Percentiles rank a stretch among this genome's conserved stretches.
phyloP scores from a whole-genome alignment of 192 early-diverging fungal species.

The Coemansia sp. region DNA sequence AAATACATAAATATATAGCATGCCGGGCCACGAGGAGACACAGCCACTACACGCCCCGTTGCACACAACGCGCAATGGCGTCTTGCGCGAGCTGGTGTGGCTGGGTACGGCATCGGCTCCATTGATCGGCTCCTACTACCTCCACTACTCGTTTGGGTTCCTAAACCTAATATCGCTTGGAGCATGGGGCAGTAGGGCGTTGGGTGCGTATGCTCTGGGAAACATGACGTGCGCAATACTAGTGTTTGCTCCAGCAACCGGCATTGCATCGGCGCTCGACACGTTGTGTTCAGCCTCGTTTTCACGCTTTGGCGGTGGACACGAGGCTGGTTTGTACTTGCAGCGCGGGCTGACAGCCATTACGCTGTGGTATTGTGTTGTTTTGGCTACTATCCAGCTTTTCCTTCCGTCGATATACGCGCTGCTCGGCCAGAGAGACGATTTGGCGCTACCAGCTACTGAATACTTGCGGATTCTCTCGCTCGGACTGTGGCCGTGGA shows the following conservation, averaged over 20 bases:
- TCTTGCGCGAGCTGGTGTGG: constrained; percentile 30
- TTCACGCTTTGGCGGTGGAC: constrained; percentile 62
- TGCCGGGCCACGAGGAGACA: constrained; percentile 11
- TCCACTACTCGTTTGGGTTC: constrained; percentile 71
- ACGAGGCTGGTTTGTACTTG: constrained; percentile 68
- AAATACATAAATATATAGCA: not conserved
- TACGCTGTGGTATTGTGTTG: constrained; percentile 67
- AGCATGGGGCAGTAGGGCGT: constrained; percentile 61
- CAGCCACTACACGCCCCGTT: constrained; percentile 7
- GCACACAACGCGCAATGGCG: not conserved
- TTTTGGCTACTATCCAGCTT: constrained; percentile 72
- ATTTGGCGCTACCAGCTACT: constrained; percentile 70
- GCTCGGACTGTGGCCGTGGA: constrained; percentile 78
- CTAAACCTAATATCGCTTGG: constrained; percentile 68
- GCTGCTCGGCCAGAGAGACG: constrained; percentile 72
- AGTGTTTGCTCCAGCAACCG: constrained; percentile 73
- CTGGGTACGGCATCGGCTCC: constrained; percentile 48
- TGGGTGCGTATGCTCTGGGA: constrained; percentile 69
- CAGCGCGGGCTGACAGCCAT: constrained; percentile 80
- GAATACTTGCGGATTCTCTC: constrained; percentile 71
- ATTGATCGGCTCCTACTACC: constrained; percentile 62
- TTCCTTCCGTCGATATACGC: constrained; percentile 70
- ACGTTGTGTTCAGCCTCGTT: constrained; percentile 75
- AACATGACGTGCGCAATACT: constrained; percentile 74
- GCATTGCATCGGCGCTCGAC: constrained; percentile 74